Evolutionary conservation across 805 yeast species (phyloP).

Genomic region (Saccharomycopsis amapae): DNA sequence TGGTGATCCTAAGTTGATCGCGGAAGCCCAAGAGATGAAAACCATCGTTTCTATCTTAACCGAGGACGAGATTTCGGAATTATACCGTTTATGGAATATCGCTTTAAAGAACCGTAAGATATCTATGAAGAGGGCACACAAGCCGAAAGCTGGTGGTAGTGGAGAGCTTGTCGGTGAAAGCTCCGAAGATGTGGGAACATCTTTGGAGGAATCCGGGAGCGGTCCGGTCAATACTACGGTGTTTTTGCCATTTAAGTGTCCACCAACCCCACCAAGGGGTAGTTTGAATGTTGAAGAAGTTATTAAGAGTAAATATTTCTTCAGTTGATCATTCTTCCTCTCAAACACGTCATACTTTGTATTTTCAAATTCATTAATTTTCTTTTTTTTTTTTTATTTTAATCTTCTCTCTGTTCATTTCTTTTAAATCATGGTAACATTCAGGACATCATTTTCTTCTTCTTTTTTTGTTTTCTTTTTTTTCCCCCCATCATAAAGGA

Average conservation of each 20-base stretch:
- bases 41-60: constrained; percentile 53
- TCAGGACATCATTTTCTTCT: background rate
- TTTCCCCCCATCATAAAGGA: no score
- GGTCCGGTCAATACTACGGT: constrained; percentile 30
- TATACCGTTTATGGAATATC: constrained; percentile 5
- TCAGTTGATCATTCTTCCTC: constrained; percentile 27
- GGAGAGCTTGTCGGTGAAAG: background rate
- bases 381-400: no score
- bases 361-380: background rate
- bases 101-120: no score
- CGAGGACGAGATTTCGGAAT: constrained; percentile 27
- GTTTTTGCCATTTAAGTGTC: constrained; percentile 62
- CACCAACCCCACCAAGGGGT: constrained; percentile 73
- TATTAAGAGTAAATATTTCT: constrained; percentile 73
- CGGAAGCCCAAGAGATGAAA: constrained; percentile 46
- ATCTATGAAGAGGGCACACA: no score
- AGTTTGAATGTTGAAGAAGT: constrained; percentile 73
- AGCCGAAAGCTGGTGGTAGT: no score
- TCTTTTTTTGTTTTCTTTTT: background rate
- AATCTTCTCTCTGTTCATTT: no score
- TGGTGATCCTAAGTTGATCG: constrained; percentile 40
- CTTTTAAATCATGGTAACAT: no score
- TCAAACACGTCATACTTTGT: background rate
- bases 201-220: background rate
- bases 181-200: background rate